Evolutionary conservation across 1,284 basidiomycete species (phyloP), one percentile per base, ranked within the genome.

Genomic region (Takashimella koratensis): DNA sequence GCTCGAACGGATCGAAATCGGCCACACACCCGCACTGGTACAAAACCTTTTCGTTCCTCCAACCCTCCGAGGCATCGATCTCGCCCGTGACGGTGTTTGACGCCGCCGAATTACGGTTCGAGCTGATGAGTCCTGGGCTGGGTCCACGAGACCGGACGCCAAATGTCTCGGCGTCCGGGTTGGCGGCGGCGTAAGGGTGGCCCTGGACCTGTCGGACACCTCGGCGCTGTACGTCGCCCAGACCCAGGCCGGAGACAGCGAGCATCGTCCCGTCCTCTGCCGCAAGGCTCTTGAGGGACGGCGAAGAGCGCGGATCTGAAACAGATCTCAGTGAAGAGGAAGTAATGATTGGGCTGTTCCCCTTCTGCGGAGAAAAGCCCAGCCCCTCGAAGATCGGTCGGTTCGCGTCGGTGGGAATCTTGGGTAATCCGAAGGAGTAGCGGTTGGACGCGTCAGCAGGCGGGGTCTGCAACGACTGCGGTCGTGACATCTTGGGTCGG

Each of bases 21-120:
- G 75, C 75, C 0, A 76, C 75, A 48, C 67, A 74, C 2, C 62
- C 65, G 56, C 75, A 76, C 46, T 68, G 65, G 54, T 76, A 76
- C 20, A 75, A 50, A 4, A 70, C 64, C 11, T 44, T 54, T 47
- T 71, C 67, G 26, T 64, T 55, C 49, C 66, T 63, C 71, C 68
- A 71, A 39, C 63, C 68, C 43, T 70, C 71, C 8, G 59, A 56
- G 2, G 63, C 64, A 46, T 73, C 70, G 13, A 66, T 45, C 20
- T 58, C 54, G 23, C 26, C 42, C 20, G 47, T 36, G 10, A 16
- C 30, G 30, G 30, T 36, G 30, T 36, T 36, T 8, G 30, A 8
- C 16, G 16, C 16, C 10, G 10, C 30, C 16, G 30, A 36, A 16
- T 36, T 36, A 8, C 30, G 30, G 16, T 36, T 16, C 8, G 30